Evolutionary conservation across 1,284 basidiomycete species (phyloP), one percentile per base, ranked within the genome.

Genomic region (Laetiporus sulphureus): DNA sequence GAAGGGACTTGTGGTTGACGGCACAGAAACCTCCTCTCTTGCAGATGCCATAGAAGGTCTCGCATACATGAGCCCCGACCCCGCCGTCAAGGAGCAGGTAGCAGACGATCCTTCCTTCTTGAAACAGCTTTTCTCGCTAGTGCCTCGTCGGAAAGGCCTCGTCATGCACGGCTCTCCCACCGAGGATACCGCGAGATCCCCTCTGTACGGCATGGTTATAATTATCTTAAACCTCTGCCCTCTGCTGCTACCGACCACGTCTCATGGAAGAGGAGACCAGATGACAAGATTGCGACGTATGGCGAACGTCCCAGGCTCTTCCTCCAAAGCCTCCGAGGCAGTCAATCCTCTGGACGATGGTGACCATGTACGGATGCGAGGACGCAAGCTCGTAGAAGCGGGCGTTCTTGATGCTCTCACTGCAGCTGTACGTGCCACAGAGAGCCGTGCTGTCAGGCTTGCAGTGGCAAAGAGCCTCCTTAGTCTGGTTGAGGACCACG

Each of bases 1-100:
- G 71, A 79, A 75, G 52, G 63, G 65, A 2, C 64, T 83, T 41
- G 65, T 91, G 23, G 46, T 72, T 20, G 61, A 58, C 46, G 60
- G 61, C 16, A 60, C 65, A 29, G 51, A 65, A 27, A 49, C 57
- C 11, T 59, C 67, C 16, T n/a, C n/a, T n/a, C 56, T 73, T 22
- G 62, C 70, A 6, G 83, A 89, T 49, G 80, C 79, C 5, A 67
- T 93, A 15, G 92, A 96, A 64, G 90, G 83, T 0, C 64, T 96
- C 39, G 86, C 86, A 6, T 88, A 93, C 60, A 75, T 92, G 43
- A 87, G 80, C 45, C 66, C 75, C 24, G 75, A 80, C 47, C 71
- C 87, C 0, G 49, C 61, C 1, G 68, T 88, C 49, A 89, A 90
- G 60, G 80, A 83, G 48, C 57, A 60, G 23, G 63, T 93, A 32